A percentile compares a stretch with the other conserved stretches of the same genome.
Evolutionary conservation across 2,329 filamentous ascomycete species (phyloP).

Genomic region (Penicillium sp.): DNA sequence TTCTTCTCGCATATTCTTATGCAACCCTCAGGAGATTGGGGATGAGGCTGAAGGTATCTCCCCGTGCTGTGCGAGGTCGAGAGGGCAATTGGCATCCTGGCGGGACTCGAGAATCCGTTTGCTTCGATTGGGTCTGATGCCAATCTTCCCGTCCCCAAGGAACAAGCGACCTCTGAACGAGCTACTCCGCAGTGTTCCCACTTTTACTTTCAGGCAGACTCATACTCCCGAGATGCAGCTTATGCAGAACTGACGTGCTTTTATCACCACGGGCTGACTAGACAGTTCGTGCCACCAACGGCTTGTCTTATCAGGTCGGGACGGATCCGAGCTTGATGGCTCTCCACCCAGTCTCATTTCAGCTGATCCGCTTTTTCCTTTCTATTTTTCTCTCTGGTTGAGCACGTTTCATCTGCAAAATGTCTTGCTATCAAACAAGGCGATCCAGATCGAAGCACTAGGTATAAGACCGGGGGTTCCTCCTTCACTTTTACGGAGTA

Average conservation of each 20-base stretch:
- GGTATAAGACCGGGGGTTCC: too few species aligned
- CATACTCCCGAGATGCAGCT: neutral
- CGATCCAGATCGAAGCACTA: neutral
- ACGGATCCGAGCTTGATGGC: neutral
- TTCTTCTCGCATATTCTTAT: neutral
- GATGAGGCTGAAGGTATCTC: slow-evolving; percentile 17
- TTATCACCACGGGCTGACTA: neutral
- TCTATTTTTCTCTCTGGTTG: neutral
- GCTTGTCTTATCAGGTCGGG: slow-evolving; percentile 3
- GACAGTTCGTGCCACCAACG: slow-evolving; percentile 3
- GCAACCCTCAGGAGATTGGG: slow-evolving; percentile 2
- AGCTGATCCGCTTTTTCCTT: neutral
- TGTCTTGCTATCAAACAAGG: slow-evolving; percentile 1
- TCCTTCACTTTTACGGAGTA: too few species aligned
- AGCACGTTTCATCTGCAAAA: neutral
- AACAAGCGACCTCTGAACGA: too few species aligned
- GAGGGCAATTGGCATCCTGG: slow-evolving; percentile 7
- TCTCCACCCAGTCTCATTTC: slow-evolving; percentile 3
- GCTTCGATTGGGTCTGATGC: neutral
- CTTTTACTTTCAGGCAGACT: too few species aligned
- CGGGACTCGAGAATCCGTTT: slow-evolving; percentile 12
- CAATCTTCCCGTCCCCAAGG: neutral
- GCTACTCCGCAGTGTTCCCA: too few species aligned
- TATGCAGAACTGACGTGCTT: neutral
- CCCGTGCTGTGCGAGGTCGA: slow-evolving; percentile 3